A percentile compares a stretch with the other conserved stretches of the same genome.
These are phyloP conservation scores for peach (Prunus persica) DNA, from an alignment of 306 rosid genomes.

Conservation along the genomic window Prunus_persica_NCBIv2 NC_034012.1:24882501-24883000, in stretches of 20 bases:
- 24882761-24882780: not conserved
- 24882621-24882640: not conserved
- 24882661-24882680: not conserved
- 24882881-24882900: too few relatives aligned
- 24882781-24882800: not conserved
- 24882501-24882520: slow-evolving; percentile 77
- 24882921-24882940: too few relatives aligned
- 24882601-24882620: slow-evolving; percentile 47
- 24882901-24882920: too few relatives aligned
- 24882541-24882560: slow-evolving; percentile 55
- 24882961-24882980: too few relatives aligned
- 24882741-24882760: not conserved
- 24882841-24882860: too few relatives aligned
- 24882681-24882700: not conserved
- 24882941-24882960: too few relatives aligned
- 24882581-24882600: slow-evolving; percentile 73
- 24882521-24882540: slow-evolving; percentile 60
- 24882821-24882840: too few relatives aligned
- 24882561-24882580: slow-evolving; percentile 71
- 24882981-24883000: too few relatives aligned
- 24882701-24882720: not conserved
- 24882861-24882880: too few relatives aligned
- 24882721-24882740: not conserved
- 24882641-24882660: not conserved
- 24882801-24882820: too few relatives aligned